Evolutionary conservation across 495 filamentous ascomycete genomes (phyloP).

Genomic region (Clohesyomyces aquaticus): DNA sequence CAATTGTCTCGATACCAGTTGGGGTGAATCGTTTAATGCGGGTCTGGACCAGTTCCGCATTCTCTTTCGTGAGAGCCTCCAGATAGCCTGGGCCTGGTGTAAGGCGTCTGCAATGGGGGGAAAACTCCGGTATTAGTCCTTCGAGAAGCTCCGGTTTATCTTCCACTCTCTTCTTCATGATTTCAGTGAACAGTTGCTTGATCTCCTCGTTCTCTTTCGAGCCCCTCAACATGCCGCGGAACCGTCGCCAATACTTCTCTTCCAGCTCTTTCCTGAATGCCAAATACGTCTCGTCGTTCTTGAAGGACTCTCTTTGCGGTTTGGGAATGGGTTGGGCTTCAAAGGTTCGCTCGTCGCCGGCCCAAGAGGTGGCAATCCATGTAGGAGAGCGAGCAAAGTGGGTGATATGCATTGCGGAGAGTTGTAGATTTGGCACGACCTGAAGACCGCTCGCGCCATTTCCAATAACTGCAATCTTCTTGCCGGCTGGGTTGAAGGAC

Average conservation of each 20-base stretch:
- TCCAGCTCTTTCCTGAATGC: conserved; percentile 58
- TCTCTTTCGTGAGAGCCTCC: conserved; percentile 65
- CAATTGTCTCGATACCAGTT: conserved; percentile 51
- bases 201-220: conserved; percentile 30
- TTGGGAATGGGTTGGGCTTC: conserved; percentile 56
- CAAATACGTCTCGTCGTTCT: conserved; percentile 55
- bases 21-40: conserved; percentile 61
- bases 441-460: conserved; percentile 64
- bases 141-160: conserved; percentile 60
- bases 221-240: conserved; percentile 52
- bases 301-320: conserved; percentile 55
- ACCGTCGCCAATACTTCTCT: conserved; percentile 60
- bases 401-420: conserved; percentile 60
- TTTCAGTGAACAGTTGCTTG: conserved; percentile 25
- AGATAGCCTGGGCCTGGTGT: conserved; percentile 75
- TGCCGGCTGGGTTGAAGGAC: conserved; percentile 53
- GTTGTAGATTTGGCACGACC: conserved; percentile 60
- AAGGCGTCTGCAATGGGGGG: conserved; percentile 68
- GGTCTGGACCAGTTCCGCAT: conserved; percentile 63
- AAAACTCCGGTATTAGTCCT: conserved; percentile 65
- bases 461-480: conserved; percentile 64
- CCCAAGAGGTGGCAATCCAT: conserved; percentile 66
- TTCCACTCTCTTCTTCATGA: conserved; percentile 55
- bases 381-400: conserved; percentile 69
- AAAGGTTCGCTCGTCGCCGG: conserved; percentile 47